phyloP scores from a whole-genome alignment of 2,329 filamentous ascomycete species.

The Alternaria arborescens region DNA sequence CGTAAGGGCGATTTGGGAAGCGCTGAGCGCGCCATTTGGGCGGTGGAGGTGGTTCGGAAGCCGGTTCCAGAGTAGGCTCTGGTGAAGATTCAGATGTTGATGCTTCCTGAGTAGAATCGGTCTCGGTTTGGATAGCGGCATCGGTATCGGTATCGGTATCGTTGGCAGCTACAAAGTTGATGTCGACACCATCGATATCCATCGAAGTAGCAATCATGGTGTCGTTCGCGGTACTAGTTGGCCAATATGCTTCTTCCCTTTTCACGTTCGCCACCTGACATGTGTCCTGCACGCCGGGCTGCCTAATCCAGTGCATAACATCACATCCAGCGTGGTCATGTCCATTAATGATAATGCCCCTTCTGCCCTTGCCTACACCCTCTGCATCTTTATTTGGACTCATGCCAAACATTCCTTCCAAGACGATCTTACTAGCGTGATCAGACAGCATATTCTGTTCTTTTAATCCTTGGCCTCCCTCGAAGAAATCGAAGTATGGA shows the following conservation, averaged over 20 bases:
- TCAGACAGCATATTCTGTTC: slow-evolving; percentile 91
- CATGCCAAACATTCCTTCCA: slow-evolving; percentile 85
- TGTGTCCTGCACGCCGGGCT: slow-evolving; percentile 20
- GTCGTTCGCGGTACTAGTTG: slow-evolving; percentile 9
- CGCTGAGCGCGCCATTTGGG: slow-evolving; percentile 36
- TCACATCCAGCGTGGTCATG: slow-evolving; percentile 97
- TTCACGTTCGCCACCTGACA: slow-evolving; percentile 22
- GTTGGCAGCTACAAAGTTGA: slow-evolving; percentile 11
- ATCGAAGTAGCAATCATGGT: slow-evolving; percentile 3
- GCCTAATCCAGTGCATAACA: slow-evolving; percentile 73
- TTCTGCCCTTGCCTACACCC: slow-evolving; percentile 70
- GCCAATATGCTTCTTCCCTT: slow-evolving; percentile 27
- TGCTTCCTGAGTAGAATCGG: slow-evolving; percentile 4
- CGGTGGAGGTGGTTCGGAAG: slow-evolving; percentile 3
- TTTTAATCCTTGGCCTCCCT: slow-evolving; percentile 71
- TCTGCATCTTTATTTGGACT: slow-evolving; percentile 68
- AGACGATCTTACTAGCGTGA: slow-evolving; percentile 72
- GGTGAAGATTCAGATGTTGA: slow-evolving; percentile 4
- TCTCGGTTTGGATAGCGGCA: not conserved
- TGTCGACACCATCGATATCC: slow-evolving; percentile 4
- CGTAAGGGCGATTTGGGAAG: slow-evolving; percentile 26
- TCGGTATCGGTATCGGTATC: slow-evolving; percentile 2
- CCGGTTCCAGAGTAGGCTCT: slow-evolving; percentile 1
- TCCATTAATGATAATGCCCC: slow-evolving; percentile 85
- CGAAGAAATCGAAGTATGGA: slow-evolving; percentile 83